Conservation (phyloP, 495 filamentous ascomycete species). For the Aspergillus sclerotioniger region DNA sequence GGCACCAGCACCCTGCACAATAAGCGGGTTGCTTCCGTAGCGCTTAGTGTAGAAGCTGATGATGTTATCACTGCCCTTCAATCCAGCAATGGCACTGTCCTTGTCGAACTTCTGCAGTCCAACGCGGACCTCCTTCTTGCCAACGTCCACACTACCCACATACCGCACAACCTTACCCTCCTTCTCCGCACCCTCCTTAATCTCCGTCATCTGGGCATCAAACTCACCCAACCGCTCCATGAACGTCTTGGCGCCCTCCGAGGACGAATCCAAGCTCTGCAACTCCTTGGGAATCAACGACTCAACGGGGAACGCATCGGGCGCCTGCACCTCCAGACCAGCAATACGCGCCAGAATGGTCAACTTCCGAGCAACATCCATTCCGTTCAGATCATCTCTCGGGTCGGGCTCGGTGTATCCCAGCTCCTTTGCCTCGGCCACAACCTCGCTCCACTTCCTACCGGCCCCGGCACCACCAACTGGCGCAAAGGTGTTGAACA, state of each 20-base stretch:
- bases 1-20: conserved; percentile 92
- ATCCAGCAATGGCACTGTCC: conserved; percentile 80
- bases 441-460: conserved; percentile 80
- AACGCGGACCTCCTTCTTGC: conserved; percentile 72
- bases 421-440: conserved; percentile 85
- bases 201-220: conserved; percentile 78
- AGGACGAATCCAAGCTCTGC: conserved; percentile 65
- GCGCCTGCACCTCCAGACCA: conserved; percentile 72
- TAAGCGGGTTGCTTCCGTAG: conserved; percentile 84
- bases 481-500: conserved; percentile 93
- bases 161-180: conserved; percentile 91
- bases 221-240: conserved; percentile 70
- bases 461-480: conserved; percentile 50
- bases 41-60: conserved; percentile 96
- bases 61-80: conserved; percentile 97
- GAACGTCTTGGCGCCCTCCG: conserved; percentile 66
- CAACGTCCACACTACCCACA: conserved; percentile 88
- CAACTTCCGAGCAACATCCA: conserved; percentile 95
- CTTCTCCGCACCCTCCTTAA: conserved; percentile 73
- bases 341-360: conserved; percentile 86
- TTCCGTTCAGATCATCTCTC: conserved; percentile 90
- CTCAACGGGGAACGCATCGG: conserved; percentile 87
- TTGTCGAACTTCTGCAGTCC: conserved; percentile 83
- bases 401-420: conserved; percentile 98
- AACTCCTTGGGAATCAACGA: conserved; percentile 82